A percentile compares a stretch with the other conserved stretches of the same genome.
Conservation (phyloP, 2,329 filamentous ascomycete species). For the Talaromyces sp. region DNA sequence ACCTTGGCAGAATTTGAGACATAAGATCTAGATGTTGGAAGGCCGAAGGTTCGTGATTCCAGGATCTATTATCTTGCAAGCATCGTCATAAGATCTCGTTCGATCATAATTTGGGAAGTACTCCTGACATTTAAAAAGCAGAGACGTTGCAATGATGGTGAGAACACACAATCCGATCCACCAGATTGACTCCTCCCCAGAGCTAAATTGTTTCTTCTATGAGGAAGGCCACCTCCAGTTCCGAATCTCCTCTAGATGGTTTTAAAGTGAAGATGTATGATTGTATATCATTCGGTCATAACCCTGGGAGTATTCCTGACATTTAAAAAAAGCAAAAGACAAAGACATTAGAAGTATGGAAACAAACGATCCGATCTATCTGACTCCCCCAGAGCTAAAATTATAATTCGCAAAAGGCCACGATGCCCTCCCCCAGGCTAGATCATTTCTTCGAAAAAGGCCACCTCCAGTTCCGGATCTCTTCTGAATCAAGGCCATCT, state of each 20-base stretch:
- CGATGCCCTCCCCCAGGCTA: not conserved
- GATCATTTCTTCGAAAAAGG: slow-evolving; percentile 38
- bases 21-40: too few relatives aligned
- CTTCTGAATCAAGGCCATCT: slow-evolving; percentile 66
- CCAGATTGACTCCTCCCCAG: not conserved
- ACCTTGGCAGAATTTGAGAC: too few relatives aligned
- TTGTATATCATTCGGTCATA: not conserved
- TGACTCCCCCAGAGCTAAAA: not conserved
- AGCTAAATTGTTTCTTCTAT: not conserved
- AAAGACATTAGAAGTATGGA: not conserved
- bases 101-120: not conserved
- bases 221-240: slow-evolving; percentile 64
- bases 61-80: too few relatives aligned
- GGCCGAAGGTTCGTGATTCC: too few relatives aligned
- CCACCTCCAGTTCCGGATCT: slow-evolving; percentile 67
- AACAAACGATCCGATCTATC: not conserved
- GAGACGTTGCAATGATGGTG: not conserved
- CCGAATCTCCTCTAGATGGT: slow-evolving; percentile 60
- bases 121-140: not conserved
- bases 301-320: not conserved
- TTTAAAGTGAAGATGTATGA: not conserved
- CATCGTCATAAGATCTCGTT: too few relatives aligned
- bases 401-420: too few relatives aligned
- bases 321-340: not conserved
- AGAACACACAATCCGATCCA: not conserved